Percentiles rank a stretch among this genome's conserved stretches.
phyloP scores from a whole-genome alignment of 768 basidiomycete species.

The Podaxis mareebaensis region DNA sequence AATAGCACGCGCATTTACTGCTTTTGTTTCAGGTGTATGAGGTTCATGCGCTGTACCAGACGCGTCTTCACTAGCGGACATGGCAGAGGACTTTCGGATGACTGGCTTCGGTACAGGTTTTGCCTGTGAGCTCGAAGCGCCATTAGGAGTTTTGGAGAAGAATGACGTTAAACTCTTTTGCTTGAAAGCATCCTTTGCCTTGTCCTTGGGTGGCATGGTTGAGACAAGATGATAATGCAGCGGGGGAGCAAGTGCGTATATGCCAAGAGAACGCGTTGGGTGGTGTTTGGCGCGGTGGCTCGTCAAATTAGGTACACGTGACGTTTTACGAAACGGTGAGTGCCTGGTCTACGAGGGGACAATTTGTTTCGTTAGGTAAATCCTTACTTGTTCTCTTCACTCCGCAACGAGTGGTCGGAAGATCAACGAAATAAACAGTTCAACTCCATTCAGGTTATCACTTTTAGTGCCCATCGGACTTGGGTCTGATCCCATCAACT shows the following conservation, averaged over 20 bases:
- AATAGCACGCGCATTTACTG: conserved; percentile 25
- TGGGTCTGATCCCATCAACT: conserved; percentile 3
- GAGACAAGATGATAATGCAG: background rate
- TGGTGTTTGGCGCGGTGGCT: background rate
- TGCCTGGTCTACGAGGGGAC: background rate
- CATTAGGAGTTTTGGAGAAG: conserved; percentile 44
- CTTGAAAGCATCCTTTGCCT: conserved; percentile 46
- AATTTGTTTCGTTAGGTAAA: background rate
- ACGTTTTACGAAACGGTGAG: background rate
- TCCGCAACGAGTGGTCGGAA: background rate
- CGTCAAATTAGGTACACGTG: conserved; percentile 10
- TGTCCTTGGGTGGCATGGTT: conserved; percentile 44
- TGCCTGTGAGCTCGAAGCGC: conserved; percentile 25
- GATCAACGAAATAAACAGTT: too few species aligned
- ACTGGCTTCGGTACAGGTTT: conserved; percentile 24
- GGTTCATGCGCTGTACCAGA: conserved; percentile 36
- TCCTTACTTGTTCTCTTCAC: background rate
- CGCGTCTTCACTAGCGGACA: conserved; percentile 28
- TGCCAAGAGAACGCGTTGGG: conserved; percentile 8
- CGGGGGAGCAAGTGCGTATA: background rate
- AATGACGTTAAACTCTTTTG: conserved; percentile 78
- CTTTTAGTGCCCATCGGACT: background rate
- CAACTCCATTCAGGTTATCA: too few species aligned
- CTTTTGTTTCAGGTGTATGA: conserved; percentile 41
- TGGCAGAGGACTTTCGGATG: conserved; percentile 15